These are phyloP conservation scores for Pleodorina starrii DNA, from an alignment of 139 green algal genomes.

Conservation along the genomic window DNA sequence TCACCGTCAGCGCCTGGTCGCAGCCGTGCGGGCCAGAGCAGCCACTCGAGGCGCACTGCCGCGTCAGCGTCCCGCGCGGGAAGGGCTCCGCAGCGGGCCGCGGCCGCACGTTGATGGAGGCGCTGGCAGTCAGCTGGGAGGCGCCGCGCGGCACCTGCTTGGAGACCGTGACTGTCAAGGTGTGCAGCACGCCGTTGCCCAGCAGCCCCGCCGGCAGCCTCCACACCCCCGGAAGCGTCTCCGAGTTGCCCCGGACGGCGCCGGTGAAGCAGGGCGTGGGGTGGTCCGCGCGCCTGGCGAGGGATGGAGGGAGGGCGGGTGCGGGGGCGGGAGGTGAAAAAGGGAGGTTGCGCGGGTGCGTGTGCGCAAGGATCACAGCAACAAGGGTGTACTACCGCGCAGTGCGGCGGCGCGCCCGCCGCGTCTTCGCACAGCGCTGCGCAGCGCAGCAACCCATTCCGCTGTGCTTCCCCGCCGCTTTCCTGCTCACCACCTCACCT, in stretches of 20 bases:
- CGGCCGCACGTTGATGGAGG: not conserved
- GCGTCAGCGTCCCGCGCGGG: not conserved
- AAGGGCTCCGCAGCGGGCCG: not conserved
- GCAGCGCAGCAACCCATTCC: too few relatives aligned
- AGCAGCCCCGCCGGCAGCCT: not conserved
- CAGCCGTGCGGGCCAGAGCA: not conserved
- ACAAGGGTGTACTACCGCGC: too few relatives aligned
- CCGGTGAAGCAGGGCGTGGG: constrained; percentile 33
- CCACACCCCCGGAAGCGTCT: not conserved
- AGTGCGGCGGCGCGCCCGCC: too few relatives aligned
- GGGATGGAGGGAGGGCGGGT: not conserved
- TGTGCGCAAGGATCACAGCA: too few relatives aligned
- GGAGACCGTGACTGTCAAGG: constrained; percentile 13
- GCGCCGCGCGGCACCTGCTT: not conserved
- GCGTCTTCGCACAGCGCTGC: too few relatives aligned
- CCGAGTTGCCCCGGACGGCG: not conserved
- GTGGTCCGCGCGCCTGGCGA: constrained; percentile 11
- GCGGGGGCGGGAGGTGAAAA: not conserved
- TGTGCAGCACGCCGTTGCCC: not conserved
- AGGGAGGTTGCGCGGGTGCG: too few relatives aligned
- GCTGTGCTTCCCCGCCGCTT: too few relatives aligned
- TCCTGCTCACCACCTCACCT: too few relatives aligned
- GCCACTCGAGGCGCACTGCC: not conserved
- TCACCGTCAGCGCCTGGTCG: not conserved
- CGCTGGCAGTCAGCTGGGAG: not conserved